phyloP scores from a whole-genome alignment of 257 asterid species.

The Cruciata laevipes region DNA sequence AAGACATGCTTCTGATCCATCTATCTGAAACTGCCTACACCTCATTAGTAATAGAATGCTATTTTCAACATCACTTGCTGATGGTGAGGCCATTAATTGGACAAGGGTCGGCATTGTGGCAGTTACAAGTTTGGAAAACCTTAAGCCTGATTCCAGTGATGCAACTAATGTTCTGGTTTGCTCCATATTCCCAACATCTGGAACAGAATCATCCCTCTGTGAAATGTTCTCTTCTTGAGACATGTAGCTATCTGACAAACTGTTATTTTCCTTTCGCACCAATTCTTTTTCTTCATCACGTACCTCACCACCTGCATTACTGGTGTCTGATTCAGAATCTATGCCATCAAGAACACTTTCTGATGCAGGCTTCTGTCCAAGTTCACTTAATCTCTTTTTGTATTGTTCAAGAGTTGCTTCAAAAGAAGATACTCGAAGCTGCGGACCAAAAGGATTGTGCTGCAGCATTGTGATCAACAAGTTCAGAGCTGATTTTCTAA shows the following conservation, averaged over 20 bases:
- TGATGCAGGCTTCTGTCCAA: slow-evolving; percentile 42
- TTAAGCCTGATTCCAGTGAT: slow-evolving; percentile 87
- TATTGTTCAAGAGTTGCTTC: slow-evolving; percentile 95
- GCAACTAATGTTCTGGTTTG: slow-evolving; percentile 95
- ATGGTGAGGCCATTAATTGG: slow-evolving; percentile 95
- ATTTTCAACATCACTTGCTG: slow-evolving; percentile 91
- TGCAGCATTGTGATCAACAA: slow-evolving; percentile 87
- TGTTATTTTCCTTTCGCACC: slow-evolving; percentile 32
- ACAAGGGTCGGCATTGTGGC: slow-evolving; percentile 76
- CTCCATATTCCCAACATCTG: slow-evolving; percentile 90
- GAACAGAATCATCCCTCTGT: slow-evolving; percentile 54
- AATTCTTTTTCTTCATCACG: slow-evolving; percentile 39
- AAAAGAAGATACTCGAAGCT: slow-evolving; percentile 76
- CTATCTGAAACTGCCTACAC: slow-evolving; percentile 90
- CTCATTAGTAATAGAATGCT: slow-evolving; percentile 93
- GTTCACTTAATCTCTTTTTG: slow-evolving; percentile 72
- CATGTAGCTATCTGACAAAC: slow-evolving; percentile 67
- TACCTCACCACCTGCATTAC: slow-evolving; percentile 51
- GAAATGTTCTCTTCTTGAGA: slow-evolving; percentile 31
- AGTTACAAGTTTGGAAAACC: slow-evolving; percentile 76
- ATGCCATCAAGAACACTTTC: slow-evolving; percentile 33
- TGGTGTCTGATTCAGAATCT: slow-evolving; percentile 39
- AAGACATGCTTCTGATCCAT: slow-evolving; percentile 87
- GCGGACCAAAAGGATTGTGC: slow-evolving; percentile 98
- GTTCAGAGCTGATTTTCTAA: slow-evolving; percentile 90